Percentiles rank a stretch among this genome's conserved stretches.
phyloP scores from a whole-genome alignment of 768 basidiomycete species.

The Lactarius hengduanensis region DNA sequence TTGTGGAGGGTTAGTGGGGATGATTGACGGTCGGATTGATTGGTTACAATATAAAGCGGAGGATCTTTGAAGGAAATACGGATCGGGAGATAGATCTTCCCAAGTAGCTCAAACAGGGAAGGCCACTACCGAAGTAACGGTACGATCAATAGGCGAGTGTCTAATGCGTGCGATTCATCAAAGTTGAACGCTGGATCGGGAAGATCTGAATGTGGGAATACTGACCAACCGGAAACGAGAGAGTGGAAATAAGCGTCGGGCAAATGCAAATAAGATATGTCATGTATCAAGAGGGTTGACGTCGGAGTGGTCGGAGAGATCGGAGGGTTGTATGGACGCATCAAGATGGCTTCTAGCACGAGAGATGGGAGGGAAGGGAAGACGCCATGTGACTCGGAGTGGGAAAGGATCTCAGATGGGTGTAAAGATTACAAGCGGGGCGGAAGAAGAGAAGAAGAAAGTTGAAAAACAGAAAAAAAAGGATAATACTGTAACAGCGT shows the following conservation, averaged over 20 bases:
- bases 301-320: conserved; percentile 26
- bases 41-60: not conserved
- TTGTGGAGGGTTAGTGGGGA: not conserved
- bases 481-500: not conserved
- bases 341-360: conserved; percentile 13
- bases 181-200: conserved; percentile 21
- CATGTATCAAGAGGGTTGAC: conserved; percentile 14
- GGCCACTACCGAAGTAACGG: not conserved
- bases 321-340: conserved; percentile 12
- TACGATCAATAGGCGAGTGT: conserved; percentile 6
- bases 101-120: conserved; percentile 5
- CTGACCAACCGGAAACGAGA: conserved; percentile 2
- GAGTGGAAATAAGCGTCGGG: conserved; percentile 25
- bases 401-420: conserved; percentile 24
- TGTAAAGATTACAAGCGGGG: not conserved
- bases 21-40: conserved; percentile 6
- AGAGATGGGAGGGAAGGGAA: not conserved
- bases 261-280: not conserved
- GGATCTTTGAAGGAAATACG: not conserved
- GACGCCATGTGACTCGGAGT: conserved; percentile 15
- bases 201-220: conserved; percentile 22
- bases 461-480: not conserved
- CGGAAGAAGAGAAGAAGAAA: not conserved
- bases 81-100: conserved; percentile 6
- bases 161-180: conserved; percentile 19